Percentiles rank a stretch among this genome's conserved stretches.
phyloP scores from a whole-genome alignment of 2,329 filamentous ascomycete species.

The Botryotinia globosa region DNA sequence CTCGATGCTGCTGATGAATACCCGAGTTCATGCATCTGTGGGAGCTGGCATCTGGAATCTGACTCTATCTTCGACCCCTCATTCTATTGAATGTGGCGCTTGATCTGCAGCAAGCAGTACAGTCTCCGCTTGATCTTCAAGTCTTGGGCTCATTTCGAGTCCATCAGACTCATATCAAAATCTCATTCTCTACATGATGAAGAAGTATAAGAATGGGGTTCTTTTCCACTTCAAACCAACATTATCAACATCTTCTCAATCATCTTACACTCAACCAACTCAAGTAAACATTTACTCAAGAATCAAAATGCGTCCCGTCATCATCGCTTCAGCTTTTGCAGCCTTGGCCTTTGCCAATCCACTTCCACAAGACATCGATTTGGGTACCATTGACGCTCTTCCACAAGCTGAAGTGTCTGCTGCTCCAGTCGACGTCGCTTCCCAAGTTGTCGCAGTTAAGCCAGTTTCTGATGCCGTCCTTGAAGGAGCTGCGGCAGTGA shows the following conservation, averaged over 20 bases:
- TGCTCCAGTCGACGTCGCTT: conserved; percentile 31
- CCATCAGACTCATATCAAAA: neutral
- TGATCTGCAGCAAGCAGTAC: neutral
- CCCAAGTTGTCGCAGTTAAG: neutral
- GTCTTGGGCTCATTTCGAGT: neutral
- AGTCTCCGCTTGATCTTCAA: neutral
- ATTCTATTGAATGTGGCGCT: conserved; percentile 14
- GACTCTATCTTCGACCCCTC: neutral
- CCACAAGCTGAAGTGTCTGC: conserved; percentile 36
- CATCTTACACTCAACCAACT: neutral
- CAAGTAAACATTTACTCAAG: neutral
- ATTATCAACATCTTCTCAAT: neutral
- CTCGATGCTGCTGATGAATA: neutral
- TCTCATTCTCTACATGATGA: neutral
- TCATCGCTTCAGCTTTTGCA: conserved; percentile 28
- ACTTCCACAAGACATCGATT: conserved; percentile 40
- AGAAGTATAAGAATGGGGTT: conserved; percentile 8
- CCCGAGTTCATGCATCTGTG: neutral
- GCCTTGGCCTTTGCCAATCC: conserved; percentile 30
- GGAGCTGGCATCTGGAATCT: neutral
- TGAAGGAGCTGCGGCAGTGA: neutral
- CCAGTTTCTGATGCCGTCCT: neutral
- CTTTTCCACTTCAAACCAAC: neutral
- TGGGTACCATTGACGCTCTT: conserved; percentile 38
- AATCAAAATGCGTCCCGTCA: conserved; percentile 26